Base-by-base conservation (phyloP, 345 rosid species). In the Arabidopsis arenosa region DNA sequence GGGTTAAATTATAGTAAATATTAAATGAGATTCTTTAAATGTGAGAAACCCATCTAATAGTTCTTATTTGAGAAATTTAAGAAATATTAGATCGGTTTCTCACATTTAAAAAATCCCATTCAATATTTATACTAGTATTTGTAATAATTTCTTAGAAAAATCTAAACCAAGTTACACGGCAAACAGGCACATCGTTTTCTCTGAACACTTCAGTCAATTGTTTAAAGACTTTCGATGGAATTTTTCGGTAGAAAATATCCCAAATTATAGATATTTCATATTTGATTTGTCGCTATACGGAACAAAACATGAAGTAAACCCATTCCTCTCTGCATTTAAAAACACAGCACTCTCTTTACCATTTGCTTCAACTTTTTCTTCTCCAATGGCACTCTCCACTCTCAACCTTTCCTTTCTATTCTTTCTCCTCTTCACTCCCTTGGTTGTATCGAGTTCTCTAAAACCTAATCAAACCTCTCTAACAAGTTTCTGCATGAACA, bases 401-500 rank as follows among this genome's bases (percentile, higher is more conserved):
- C 48, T 52, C 36, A 80, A 56, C 54, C 39, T 69, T 0, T 23
- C 70, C 45, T 17, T 80, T 36, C 53, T 82, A 1, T 68, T 88
- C 81, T 80, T 85, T 9, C 44, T 84, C 61, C 83, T 76, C 63
- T 56, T 84, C 72, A 43, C 73, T 15, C 10, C 66, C 0, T 75
- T 80, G 57, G 32, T 52, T 48, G 72, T 73, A 23, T 45, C 68
- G 4, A 39, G 73, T 60, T 80, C 85, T 44, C 61, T 76, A 4
- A 18, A 81, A 51, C 15, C 84, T 66, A 40, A 58, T 53, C 67
- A 83, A 45, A 83, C 81, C 54, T 47, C 79, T 36, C 58, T 83
- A 3, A 70, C 86, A 75, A 79, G 58, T 33, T 76, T 93, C 47
- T 93, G 98, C 84, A 63, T 72, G 23, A 68, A 62, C 76, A 84